Evolutionary conservation across 805 yeast species (phyloP), one percentile per base, ranked within the genome.

Genomic region (Nakazawaea ernobii): DNA sequence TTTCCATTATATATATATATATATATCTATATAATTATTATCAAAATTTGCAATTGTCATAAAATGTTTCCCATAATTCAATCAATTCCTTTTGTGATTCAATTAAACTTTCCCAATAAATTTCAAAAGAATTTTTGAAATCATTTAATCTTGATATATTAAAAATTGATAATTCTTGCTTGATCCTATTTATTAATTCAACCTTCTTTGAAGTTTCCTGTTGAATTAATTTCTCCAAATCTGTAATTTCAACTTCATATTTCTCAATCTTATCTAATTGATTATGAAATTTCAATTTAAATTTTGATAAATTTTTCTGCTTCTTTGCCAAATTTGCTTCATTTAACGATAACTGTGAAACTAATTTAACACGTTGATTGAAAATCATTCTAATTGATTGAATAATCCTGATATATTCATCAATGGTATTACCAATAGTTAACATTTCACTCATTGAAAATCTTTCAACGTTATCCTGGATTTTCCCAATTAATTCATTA

Each of bases 31-130:
- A 20, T 20, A 20, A 14, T 2, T 24, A 2, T 26, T 3, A n/a
- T 44, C 35, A 59, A 51, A 66, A 65, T 15, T 61, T 58, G 49
- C 69, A 64, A 43, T 64, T 69, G 43, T 84, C 87, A 59, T 89
- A 90, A 60, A 92, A 94, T 0, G 90, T 81, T 62, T 86, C 94
- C 88, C 92, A 86, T n/a, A 84, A 63, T 59, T 86, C 95, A 50
- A 86, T 86, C 30, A 85, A 81, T 62, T 90, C 97, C 67, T 94
- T 94, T 65, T 94, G 99, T 30, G 90, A 75, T 65, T 94, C 99
- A 46, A 91, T 86, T 24, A 94, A 78, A 45, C 94, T 80, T 63
- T 94, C 98, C 60, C 95, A 76, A 58, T 82, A 91, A 10, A 92
- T 84, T 65, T 94, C 99, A 45, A 92, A 86, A 52, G 90, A 79